Evolutionary conservation across 2,329 filamentous ascomycete genomes (phyloP), one percentile per base, ranked within the genome.

Genomic region (Didymella glomerata): DNA sequence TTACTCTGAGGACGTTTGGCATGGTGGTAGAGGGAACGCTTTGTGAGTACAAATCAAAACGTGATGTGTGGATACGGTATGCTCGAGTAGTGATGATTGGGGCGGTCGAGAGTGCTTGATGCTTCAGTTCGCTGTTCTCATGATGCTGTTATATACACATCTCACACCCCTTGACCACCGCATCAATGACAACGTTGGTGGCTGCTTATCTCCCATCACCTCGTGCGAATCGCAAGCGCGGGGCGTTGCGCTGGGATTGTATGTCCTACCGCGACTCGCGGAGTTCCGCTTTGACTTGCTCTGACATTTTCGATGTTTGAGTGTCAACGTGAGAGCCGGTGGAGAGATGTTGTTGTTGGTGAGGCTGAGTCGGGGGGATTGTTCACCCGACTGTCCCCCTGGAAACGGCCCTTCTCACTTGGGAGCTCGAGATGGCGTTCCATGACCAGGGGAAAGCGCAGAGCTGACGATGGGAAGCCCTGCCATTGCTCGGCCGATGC

Each of bases 1-100:
- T 63, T 28, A 60, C 48, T 41, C 48, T 48, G 28, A 63, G 46
- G 7, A 44, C 7, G 41, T 44, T 44, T 1, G 41, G 7, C 41
- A 44, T 44, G 2, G 4, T 44, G 41, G 8, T 16, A 3, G 1
- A 13, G n/a, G 6, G 5, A 7, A 25, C 24, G 24, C 24, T 25
- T 25, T 25, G 24, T 4, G 24, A 25, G 24, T 25, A 25, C 7
- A 3, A 25, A 25, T 7, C 7, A 7, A 25, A 25, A 25, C 3
- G 24, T 25, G 24, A 25, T 25, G 24, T 25, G 24, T 25, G 24
- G 24, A 25, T 25, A 25, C 24, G 24, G 7, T 25, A 25, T 25
- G 24, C 24, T 28, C 27, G 27, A 28, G 27, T 28, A 28, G 27
- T 2, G 6, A 28, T 28, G 27, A 25, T 7, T 25, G 24, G 24